phyloP scores from a whole-genome alignment of 192 early-diverging fungal genomes.

The Entomortierella chlamydospora region DNA sequence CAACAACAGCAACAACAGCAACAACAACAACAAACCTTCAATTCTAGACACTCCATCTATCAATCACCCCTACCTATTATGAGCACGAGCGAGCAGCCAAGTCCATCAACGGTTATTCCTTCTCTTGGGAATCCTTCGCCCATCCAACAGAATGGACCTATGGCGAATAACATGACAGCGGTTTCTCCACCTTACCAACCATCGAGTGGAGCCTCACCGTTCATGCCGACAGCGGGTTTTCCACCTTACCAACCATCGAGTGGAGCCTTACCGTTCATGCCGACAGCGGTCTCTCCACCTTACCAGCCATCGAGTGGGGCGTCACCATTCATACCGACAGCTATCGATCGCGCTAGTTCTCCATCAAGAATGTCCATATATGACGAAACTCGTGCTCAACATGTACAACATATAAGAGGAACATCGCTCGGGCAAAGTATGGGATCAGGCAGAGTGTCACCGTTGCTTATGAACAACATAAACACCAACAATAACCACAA shows the following conservation, averaged over 20 bases:
- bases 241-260: no score
- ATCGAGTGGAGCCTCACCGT: no score
- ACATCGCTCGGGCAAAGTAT: conserved; percentile 1
- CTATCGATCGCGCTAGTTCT: not conserved
- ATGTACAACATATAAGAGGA: conserved; percentile 12
- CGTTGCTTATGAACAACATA: conserved; percentile 2
- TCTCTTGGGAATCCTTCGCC: conserved; percentile 24
- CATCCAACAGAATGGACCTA: not conserved
- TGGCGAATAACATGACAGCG: not conserved
- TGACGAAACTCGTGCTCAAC: conserved; percentile 19
- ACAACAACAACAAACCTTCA: conserved; percentile 1
- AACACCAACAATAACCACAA: conserved; percentile 10
- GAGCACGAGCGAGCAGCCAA: not conserved
- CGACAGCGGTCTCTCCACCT: not conserved
- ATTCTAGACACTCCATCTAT: not conserved
- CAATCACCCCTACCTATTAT: not conserved
- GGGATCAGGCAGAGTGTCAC: conserved; percentile 15
- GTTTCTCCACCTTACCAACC: no score
- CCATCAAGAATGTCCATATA: conserved; percentile 1
- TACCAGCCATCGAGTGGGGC: not conserved
- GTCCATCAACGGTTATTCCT: conserved; percentile 20
- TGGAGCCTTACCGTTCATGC: no score
- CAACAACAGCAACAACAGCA: conserved; percentile 11
- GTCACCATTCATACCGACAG: not conserved
- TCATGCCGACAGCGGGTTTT: no score